Conservation (phyloP, 352 stramenopile genomes). For the Phytophthora hibernalis region DNA sequence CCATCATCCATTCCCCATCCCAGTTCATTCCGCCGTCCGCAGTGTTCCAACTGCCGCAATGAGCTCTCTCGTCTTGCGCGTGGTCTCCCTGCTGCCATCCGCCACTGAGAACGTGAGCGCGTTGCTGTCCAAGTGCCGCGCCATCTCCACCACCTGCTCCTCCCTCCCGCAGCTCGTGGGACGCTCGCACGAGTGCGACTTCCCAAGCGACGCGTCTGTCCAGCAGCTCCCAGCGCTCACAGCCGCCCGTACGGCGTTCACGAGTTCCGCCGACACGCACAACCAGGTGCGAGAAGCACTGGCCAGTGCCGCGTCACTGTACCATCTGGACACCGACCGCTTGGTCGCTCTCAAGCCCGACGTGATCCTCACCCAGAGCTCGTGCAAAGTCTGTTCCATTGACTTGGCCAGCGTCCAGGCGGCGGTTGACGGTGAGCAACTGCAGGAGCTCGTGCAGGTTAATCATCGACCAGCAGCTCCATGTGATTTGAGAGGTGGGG, state of each 20-base stretch:
- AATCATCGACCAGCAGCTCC: background rate
- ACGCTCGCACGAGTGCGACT: conserved; percentile 83
- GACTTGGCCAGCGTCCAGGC: conserved; percentile 59
- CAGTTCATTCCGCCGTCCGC: background rate
- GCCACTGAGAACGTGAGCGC: conserved; percentile 71
- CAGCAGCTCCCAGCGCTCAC: conserved; percentile 64
- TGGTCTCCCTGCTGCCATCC: conserved; percentile 76
- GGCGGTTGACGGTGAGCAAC: conserved; percentile 14
- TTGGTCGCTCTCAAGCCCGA: conserved; percentile 57
- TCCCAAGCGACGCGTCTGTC: conserved; percentile 38
- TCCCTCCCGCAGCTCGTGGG: conserved; percentile 58
- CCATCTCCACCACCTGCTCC: background rate
- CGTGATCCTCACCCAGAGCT: conserved; percentile 78
- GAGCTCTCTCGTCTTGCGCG: conserved; percentile 41
- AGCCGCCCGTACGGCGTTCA: conserved; percentile 66
- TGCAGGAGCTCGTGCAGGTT: background rate
- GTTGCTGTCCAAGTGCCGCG: conserved; percentile 36
- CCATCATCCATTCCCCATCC: background rate
- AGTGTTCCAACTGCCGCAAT: background rate
- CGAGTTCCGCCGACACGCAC: conserved; percentile 66
- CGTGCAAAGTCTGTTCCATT: conserved; percentile 80
- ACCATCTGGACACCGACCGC: conserved; percentile 57
- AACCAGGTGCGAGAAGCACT: conserved; percentile 67
- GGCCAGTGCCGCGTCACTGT: conserved; percentile 59
- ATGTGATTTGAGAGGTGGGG: conserved; percentile 6